phyloP scores from a whole-genome alignment of 2,329 filamentous ascomycete species.

The Fusarium goolgardi region DNA sequence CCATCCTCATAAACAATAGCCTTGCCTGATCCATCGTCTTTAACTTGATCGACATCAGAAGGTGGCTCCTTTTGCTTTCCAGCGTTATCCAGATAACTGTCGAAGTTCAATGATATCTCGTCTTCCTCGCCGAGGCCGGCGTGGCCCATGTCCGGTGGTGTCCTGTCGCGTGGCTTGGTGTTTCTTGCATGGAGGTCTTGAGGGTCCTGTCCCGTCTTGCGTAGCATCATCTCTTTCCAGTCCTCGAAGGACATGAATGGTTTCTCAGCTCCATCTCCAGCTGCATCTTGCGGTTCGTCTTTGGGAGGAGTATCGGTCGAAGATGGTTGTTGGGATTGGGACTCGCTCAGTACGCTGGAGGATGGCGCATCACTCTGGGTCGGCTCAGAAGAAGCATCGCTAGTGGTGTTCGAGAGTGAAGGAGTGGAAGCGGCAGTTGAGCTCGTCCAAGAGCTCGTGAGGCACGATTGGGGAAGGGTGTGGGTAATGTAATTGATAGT shows the following conservation, averaged over 20 bases:
- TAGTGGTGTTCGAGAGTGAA: constrained; percentile 25
- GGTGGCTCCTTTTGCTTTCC: constrained; percentile 25
- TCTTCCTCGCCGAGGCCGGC: constrained; percentile 87
- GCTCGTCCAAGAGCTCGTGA: constrained; percentile 70
- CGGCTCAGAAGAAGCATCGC: neutral
- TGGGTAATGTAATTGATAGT: constrained; percentile 88
- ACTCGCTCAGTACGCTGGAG: constrained; percentile 14
- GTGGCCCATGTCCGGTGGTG: constrained; percentile 73
- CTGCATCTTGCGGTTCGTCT: constrained; percentile 29
- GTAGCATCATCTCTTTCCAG: constrained; percentile 95
- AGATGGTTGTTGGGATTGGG: constrained; percentile 10
- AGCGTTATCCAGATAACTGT: constrained; percentile 48
- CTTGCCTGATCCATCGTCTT: constrained; percentile 50
- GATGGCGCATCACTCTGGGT: constrained; percentile 17
- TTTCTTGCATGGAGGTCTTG: constrained; percentile 74
- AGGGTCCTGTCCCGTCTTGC: constrained; percentile 79
- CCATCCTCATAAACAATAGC: constrained; percentile 60
- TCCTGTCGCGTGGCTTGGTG: constrained; percentile 61
- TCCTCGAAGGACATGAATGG: constrained; percentile 97
- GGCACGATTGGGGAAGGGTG: constrained; percentile 79
- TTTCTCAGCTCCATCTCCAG: constrained; percentile 43
- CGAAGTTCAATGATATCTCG: constrained; percentile 76
- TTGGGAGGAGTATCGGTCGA: constrained; percentile 6
- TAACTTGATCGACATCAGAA: constrained; percentile 2
- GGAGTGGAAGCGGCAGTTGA: constrained; percentile 54